Percentiles rank a stretch among this genome's conserved stretches.
These are phyloP conservation scores for Ogataea allantospora DNA, from an alignment of 805 yeast species.

Conservation along the genomic window DNA sequence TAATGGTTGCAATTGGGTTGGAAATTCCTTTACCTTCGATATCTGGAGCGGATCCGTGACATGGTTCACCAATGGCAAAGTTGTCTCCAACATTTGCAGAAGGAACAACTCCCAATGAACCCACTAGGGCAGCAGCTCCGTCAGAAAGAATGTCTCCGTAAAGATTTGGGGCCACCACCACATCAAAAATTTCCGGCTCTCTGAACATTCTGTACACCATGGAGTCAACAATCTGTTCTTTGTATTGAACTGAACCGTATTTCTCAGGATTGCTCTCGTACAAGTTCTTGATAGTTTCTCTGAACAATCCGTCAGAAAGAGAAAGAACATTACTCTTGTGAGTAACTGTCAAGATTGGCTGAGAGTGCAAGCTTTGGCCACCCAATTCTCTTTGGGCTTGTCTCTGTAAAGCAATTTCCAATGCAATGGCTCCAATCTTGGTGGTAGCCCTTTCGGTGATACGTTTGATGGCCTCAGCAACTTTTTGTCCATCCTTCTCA, in stretches of 20 bases:
- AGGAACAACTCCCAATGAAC: slow-evolving; percentile 97
- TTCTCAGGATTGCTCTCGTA: slow-evolving; percentile 56
- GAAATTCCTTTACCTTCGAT: slow-evolving; percentile 93
- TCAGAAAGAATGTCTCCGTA: slow-evolving; percentile 96
- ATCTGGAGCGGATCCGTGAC: slow-evolving; percentile 99
- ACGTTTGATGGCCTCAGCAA: slow-evolving; percentile 97
- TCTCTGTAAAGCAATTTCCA: slow-evolving; percentile 90
- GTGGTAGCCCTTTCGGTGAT: slow-evolving; percentile 84
- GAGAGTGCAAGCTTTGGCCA: slow-evolving; percentile 47
- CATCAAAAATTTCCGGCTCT: slow-evolving; percentile 96
- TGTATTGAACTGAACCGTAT: slow-evolving; percentile 62
- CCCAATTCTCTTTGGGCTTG: slow-evolving; percentile 70
- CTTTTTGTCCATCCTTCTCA: slow-evolving; percentile 77
- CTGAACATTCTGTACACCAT: slow-evolving; percentile 99
- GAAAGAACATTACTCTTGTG: slow-evolving; percentile 96
- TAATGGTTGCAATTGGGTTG: slow-evolving; percentile 96
- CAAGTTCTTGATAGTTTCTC: slow-evolving; percentile 73
- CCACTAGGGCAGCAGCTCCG: slow-evolving; percentile 98
- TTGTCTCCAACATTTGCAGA: slow-evolving; percentile 96
- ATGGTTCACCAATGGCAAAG: slow-evolving; percentile 98
- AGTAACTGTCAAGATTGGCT: slow-evolving; percentile 81
- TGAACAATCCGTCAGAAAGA: slow-evolving; percentile 91
- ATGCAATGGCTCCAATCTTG: slow-evolving; percentile 86
- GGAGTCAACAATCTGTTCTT: slow-evolving; percentile 97
- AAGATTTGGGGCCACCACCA: slow-evolving; percentile 96